Evolutionary conservation across 495 filamentous ascomycete genomes (phyloP).

Genomic region (Aspergillus sclerotiicarbonarius): DNA sequence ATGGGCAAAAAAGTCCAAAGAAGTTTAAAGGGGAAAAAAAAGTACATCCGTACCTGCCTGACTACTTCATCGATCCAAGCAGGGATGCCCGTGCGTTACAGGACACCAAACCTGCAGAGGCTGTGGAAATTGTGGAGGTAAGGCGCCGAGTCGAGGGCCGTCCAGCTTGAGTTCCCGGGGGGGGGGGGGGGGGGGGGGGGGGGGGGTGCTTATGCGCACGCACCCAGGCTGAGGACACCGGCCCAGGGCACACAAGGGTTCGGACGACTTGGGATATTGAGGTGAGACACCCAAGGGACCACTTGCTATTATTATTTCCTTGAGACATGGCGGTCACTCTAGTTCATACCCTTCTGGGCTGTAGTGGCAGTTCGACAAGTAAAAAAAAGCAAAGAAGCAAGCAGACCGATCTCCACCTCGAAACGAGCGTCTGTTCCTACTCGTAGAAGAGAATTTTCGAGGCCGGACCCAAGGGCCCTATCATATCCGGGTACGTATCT

Average conservation of each 20-base stretch:
- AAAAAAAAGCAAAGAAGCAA: background rate
- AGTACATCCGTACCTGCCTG: background rate
- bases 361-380: background rate
- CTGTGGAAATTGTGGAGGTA: conserved; percentile 1
- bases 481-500: background rate
- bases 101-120: background rate
- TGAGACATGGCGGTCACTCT: background rate
- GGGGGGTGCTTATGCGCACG: background rate
- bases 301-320: conserved; percentile 8
- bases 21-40: background rate
- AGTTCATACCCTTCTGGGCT: background rate
- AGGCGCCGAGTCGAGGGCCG: background rate
- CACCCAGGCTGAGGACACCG: background rate
- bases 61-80: background rate
- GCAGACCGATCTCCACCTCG: background rate
- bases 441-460: background rate
- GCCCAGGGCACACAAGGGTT: background rate
- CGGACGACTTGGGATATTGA: conserved; percentile 1
- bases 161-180: background rate
- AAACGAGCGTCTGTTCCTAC: background rate
- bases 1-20: background rate
- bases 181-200: too few species aligned
- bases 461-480: background rate
- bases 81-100: conserved; percentile 6
- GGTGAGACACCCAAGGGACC: conserved; percentile 6